Percentiles rank a stretch among this genome's conserved stretches.
phyloP scores from a whole-genome alignment of 2,329 filamentous ascomycete species.

The Pestalotiopsis sp. region DNA sequence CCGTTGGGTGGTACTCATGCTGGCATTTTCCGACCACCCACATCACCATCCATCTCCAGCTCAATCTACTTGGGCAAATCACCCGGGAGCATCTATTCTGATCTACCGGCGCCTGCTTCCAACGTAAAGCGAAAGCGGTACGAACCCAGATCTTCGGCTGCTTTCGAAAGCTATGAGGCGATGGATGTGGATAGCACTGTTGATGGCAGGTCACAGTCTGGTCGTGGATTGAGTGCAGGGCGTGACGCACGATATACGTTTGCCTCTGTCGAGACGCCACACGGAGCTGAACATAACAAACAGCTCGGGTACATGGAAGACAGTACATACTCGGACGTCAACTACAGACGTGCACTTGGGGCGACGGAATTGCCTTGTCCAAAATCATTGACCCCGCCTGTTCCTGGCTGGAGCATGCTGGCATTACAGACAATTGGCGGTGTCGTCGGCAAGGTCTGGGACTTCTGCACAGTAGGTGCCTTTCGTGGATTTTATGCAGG shows the following conservation, averaged over 20 bases:
- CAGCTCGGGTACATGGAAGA: constrained; percentile 46
- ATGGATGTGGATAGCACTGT: constrained; percentile 30
- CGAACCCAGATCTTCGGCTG: constrained; percentile 34
- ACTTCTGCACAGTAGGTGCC: constrained; percentile 75
- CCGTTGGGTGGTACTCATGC: constrained; percentile 40
- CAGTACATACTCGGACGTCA: constrained; percentile 59
- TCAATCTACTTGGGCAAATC: constrained; percentile 43
- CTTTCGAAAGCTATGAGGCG: constrained; percentile 33
- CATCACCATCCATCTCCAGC: constrained; percentile 41
- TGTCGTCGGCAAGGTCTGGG: constrained; percentile 78
- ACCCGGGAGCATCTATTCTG: constrained; percentile 41
- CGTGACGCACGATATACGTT: constrained; percentile 46
- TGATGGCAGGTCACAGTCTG: constrained; percentile 24
- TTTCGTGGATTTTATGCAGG: constrained; percentile 89
- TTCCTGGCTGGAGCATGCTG: constrained; percentile 55
- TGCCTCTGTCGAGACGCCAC: constrained; percentile 55
- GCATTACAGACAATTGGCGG: constrained; percentile 66
- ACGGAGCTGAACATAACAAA: constrained; percentile 27
- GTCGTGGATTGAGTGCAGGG: constrained; percentile 19
- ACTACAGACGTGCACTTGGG: constrained; percentile 56
- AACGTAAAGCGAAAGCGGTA: constrained; percentile 45
- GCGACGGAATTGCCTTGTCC: constrained; percentile 35
- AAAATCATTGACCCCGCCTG: constrained; percentile 26
- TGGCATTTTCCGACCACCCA: constrained; percentile 49
- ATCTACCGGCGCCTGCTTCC: constrained; percentile 30